A percentile compares a stretch with the other conserved stretches of the same genome.
Evolutionary conservation across 2,329 filamentous ascomycete species (phyloP).

Genomic region (Diaporthe aspalathi): DNA sequence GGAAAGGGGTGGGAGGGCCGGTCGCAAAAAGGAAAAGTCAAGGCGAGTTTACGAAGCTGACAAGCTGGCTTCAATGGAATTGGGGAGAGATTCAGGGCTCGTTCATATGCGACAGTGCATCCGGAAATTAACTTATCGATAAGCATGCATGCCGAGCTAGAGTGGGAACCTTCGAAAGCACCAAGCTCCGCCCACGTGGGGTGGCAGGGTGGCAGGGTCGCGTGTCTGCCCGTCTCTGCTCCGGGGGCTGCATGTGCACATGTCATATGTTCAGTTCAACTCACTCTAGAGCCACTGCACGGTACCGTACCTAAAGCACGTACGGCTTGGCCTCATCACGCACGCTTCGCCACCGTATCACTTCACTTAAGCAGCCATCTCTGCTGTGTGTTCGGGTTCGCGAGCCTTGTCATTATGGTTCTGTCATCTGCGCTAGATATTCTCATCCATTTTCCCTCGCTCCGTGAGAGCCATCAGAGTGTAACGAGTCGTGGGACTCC

Average conservation of each 20-base stretch:
- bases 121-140: constrained; percentile 39
- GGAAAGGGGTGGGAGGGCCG: background rate
- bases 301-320: no score
- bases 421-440: constrained; percentile 39
- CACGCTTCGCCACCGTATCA: background rate
- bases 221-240: background rate
- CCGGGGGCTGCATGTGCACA: background rate
- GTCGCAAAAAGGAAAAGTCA: background rate
- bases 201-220: background rate
- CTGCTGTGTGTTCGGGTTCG: background rate
- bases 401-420: constrained; percentile 38
- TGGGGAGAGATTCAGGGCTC: constrained; percentile 28
- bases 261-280: background rate
- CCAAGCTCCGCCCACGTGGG: constrained; percentile 10
- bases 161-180: background rate
- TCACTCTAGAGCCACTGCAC: background rate
- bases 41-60: constrained; percentile 38
- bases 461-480: constrained; percentile 35
- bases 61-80: constrained; percentile 44
- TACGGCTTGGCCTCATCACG: no score
- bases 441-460: constrained; percentile 35
- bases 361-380: constrained; percentile 1
- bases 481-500: constrained; percentile 23
- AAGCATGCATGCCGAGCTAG: constrained; percentile 25
- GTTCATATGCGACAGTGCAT: constrained; percentile 28